Evolutionary conservation across 331 rosid species (phyloP), one percentile per base, ranked within the genome.

Genomic region (Pyracantha coccinea): DNA sequence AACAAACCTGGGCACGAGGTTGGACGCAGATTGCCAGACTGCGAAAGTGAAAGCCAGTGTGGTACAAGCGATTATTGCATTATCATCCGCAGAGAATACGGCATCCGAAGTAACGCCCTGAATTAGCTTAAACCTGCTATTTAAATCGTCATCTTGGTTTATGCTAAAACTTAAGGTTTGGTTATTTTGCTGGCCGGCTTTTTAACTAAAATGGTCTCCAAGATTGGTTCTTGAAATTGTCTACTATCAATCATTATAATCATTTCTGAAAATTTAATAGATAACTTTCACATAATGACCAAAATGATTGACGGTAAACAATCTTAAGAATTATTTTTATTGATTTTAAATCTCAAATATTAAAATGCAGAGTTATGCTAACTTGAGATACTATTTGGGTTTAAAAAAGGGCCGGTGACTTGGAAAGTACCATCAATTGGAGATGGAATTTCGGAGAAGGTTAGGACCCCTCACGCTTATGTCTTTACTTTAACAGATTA

Each of bases 1-100:
- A 77, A 83, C 85, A 78, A 86, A 86, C 72, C 93, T 89, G 70
- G 86, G 89, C 93, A 85, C 84, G 5, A 85, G 61, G 59, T 24
- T 76, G 5, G 88, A 85, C 31, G 89, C 84, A 63, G 72, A 85
- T 70, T 77, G 77, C 91, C 91, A 85, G 62, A 79, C 91, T 20
- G 86, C 68, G 84, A 89, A 86, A 74, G 90, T 88, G 77, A 83
- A 84, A 66, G 83, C 85, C 23, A 83, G 70, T 2, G 86, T 65
- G 20, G 80, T 2, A 82, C 89, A 89, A 4, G 89, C 82, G 45
- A 89, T 89, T 60, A 86, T 74, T 17, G 83, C 93, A 75, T 85
- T 85, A 65, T 83, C 89, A 70, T 89, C 91, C 77, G 83, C 89
- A 3, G 86, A 85, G 79, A 86, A 85, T 75, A 83, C 27, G 6